Percentiles rank a stretch among this genome's conserved stretches.
These are phyloP conservation scores for Botryotinia narcissicola DNA, from an alignment of 2,329 filamentous ascomycete species.

Conservation along the genomic window DNA sequence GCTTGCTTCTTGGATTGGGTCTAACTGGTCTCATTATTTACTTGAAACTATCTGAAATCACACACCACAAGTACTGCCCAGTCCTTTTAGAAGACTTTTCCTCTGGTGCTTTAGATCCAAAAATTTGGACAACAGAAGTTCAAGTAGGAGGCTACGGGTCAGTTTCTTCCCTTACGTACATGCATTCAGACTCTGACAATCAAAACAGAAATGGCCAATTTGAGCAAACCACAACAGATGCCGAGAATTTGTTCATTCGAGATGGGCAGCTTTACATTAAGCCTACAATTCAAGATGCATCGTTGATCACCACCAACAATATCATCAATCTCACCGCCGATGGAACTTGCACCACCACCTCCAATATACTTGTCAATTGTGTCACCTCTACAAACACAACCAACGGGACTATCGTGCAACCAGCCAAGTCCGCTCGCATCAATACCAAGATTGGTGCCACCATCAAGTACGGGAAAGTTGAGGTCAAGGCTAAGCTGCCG, in stretches of 20 bases:
- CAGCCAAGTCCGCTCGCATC: conserved; percentile 74
- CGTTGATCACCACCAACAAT: conserved; percentile 63
- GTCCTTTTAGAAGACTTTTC: conserved; percentile 52
- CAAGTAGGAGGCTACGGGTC: conserved; percentile 42
- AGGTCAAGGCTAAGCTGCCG: conserved; percentile 75
- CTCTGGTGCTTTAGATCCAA: conserved; percentile 35
- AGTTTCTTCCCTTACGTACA: conserved; percentile 51
- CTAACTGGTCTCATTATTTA: conserved; percentile 69
- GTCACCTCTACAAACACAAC: conserved; percentile 72
- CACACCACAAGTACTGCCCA: conserved; percentile 71
- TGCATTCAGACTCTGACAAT: background rate
- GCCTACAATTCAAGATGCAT: conserved; percentile 71
- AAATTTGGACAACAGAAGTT: conserved; percentile 50
- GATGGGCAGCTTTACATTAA: conserved; percentile 70
- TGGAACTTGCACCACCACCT: conserved; percentile 60
- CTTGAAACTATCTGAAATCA: conserved; percentile 67
- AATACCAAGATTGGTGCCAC: conserved; percentile 68
- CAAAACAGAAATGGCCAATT: conserved; percentile 71
- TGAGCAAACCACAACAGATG: conserved; percentile 67
- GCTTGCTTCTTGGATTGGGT: conserved; percentile 65
- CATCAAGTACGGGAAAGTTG: conserved; percentile 78
- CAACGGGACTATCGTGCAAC: conserved; percentile 74
- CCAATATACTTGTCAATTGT: conserved; percentile 57
- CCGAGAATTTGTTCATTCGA: conserved; percentile 73
- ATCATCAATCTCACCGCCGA: conserved; percentile 65